Evolutionary conservation across 306 rosid species (phyloP).

Genomic region (Sesbania bispinosa): DNA sequence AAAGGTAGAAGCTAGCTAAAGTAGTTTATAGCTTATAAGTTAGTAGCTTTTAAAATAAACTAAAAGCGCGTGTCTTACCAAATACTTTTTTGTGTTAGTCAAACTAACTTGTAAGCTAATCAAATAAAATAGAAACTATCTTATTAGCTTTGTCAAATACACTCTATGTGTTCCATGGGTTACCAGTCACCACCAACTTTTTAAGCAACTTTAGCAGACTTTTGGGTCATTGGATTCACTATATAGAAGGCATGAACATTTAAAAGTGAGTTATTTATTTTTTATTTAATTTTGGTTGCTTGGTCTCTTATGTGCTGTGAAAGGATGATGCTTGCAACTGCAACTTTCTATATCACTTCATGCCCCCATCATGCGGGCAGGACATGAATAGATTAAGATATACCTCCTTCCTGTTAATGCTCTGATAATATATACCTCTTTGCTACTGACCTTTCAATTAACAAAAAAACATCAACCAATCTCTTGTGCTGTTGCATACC

Average conservation of each 20-base stretch:
- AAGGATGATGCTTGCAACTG: not conserved
- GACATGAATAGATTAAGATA: not conserved
- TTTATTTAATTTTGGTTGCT: not conserved
- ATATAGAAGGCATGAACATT: not conserved
- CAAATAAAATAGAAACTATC: no score
- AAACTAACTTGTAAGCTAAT: no score
- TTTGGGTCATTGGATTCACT: not conserved
- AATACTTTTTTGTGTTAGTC: no score
- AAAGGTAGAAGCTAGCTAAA: no score
- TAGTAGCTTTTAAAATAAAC: no score
- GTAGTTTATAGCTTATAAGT: no score
- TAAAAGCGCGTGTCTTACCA: no score
- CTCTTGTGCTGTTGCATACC: not conserved
- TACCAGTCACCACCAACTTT: not conserved
- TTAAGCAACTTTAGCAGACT: not conserved
- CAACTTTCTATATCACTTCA: not conserved
- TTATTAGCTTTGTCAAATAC: no score
- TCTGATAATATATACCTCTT: not conserved
- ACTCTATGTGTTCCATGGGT: not conserved
- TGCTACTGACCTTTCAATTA: constrained; percentile 3
- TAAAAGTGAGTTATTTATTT: not conserved
- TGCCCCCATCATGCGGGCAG: no score
- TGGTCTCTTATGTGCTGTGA: not conserved
- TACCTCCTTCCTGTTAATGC: not conserved
- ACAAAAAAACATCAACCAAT: not conserved